Evolutionary conservation across 108 stramenopile species (phyloP).

Genomic region (Mediolabrus comicus): DNA sequence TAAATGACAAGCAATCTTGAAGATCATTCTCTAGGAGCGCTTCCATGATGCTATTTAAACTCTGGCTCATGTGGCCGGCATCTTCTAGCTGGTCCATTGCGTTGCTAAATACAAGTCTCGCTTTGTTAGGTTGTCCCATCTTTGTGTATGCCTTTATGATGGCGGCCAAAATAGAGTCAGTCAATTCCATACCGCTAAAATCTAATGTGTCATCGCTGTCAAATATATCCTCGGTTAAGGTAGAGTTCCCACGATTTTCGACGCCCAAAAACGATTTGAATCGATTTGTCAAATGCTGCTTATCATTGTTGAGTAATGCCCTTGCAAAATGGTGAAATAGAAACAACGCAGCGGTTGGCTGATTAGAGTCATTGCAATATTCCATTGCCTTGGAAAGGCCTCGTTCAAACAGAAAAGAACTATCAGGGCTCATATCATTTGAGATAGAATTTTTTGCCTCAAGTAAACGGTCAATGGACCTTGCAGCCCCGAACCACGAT

Average conservation of each 20-base stretch:
- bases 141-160: constrained; percentile 21
- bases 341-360: constrained; percentile 32
- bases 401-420: constrained; percentile 26
- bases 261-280: constrained; percentile 17
- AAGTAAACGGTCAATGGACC: constrained; percentile 15
- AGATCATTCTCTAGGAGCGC: constrained; percentile 14
- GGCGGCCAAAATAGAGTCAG: constrained; percentile 28
- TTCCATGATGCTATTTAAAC: constrained; percentile 16
- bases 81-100: neutral
- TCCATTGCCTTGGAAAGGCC: constrained; percentile 37
- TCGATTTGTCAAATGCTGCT: constrained; percentile 10
- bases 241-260: constrained; percentile 1
- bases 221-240: constrained; percentile 7
- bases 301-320: neutral
- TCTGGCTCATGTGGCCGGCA: constrained; percentile 19
- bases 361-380: constrained; percentile 29
- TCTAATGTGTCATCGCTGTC: constrained; percentile 6
- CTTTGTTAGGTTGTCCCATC: constrained; percentile 24
- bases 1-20: constrained; percentile 26
- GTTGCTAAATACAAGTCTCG: constrained; percentile 4
- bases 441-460: constrained; percentile 9
- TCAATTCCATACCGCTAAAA: constrained; percentile 1
- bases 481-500: constrained; percentile 30
- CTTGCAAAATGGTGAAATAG: constrained; percentile 24
- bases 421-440: neutral